Evolutionary conservation across 106 monocot genomes (phyloP), one percentile per base, ranked within the genome.

Genomic region (Dioscorea alata): DNA sequence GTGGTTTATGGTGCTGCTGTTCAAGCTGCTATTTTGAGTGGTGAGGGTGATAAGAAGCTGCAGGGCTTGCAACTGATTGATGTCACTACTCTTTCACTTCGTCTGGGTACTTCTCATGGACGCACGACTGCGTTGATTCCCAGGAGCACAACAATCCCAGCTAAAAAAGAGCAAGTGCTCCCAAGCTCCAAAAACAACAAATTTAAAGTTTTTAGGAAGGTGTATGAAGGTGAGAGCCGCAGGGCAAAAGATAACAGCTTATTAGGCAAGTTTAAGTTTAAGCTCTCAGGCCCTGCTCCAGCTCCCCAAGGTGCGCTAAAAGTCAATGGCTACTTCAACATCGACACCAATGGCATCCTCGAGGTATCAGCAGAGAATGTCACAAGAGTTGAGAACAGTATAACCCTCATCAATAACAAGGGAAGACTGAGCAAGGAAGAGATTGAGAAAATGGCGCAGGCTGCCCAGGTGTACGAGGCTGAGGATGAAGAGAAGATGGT

Each of bases 401-500:
- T 88, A 67, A 84, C 83, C 9, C 78, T 88, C 69, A 79, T 75
- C 57, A 72, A 76, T 12, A 75, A 84, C 65, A 76, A 75, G 56
- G 74, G 70, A 2, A 33, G 78, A 66, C 65, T 83, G 23, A 83
- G 71, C 71, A 73, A 79, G 71, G 83, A 84, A 50, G 79, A 84
- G 67, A 84, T 76, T 19, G 83, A 84, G 79, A 69, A 69, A 63
- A 72, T 79, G 75, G 75, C 76, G 25, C 75, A 57, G 21, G 83
- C 79, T 63, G 83, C 83, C 0, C 72, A 84, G 65, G 77, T 63
- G 76, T 80, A 72, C 66, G 75, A 78, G 71, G 51, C 69, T 0
- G 87, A 83, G 59, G 87, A 88, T 57, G 81, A 81, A 75, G 71
- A 80, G 74, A 77, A 81, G 68, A 85, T 79, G 76, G 82, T 89